These are phyloP conservation scores for Boletus tylopilopsis DNA, from an alignment of 768 basidiomycete genomes.

Conservation along the genomic window DNA sequence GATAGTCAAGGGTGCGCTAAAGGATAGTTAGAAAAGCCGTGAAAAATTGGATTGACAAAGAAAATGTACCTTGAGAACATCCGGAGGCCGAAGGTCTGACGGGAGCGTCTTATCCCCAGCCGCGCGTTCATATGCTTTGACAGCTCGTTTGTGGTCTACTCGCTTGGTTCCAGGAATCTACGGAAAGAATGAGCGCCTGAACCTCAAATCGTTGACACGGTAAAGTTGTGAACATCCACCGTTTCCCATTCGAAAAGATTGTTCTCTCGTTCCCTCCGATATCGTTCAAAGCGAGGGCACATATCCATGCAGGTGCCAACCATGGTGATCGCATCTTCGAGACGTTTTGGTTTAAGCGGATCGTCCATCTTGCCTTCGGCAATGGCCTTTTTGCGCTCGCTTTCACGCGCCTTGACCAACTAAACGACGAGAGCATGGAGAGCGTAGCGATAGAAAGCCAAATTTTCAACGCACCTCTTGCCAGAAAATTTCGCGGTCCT, in stretches of 20 bases:
- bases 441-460: constrained; percentile 8
- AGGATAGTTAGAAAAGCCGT: not conserved
- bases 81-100: constrained; percentile 87
- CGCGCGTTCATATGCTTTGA: constrained; percentile 93
- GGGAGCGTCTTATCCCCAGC: constrained; percentile 90
- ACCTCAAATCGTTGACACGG: constrained; percentile 4
- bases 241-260: constrained; percentile 85
- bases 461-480: constrained; percentile 54
- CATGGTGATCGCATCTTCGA: constrained; percentile 91
- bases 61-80: constrained; percentile 63
- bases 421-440: constrained; percentile 29
- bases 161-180: constrained; percentile 81
- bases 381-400: constrained; percentile 70
- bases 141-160: constrained; percentile 82
- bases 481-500: constrained; percentile 67
- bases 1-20: constrained; percentile 86
- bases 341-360: constrained; percentile 69
- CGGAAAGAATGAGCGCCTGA: constrained; percentile 33
- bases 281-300: constrained; percentile 93
- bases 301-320: constrained; percentile 90
- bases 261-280: constrained; percentile 85
- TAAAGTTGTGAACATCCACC: constrained; percentile 41
- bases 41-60: not conserved
- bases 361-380: constrained; percentile 86
- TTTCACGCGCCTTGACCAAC: constrained; percentile 73